phyloP scores from a whole-genome alignment of 202 grass and related monocot species.

The Saccharum hybrid region DNA sequence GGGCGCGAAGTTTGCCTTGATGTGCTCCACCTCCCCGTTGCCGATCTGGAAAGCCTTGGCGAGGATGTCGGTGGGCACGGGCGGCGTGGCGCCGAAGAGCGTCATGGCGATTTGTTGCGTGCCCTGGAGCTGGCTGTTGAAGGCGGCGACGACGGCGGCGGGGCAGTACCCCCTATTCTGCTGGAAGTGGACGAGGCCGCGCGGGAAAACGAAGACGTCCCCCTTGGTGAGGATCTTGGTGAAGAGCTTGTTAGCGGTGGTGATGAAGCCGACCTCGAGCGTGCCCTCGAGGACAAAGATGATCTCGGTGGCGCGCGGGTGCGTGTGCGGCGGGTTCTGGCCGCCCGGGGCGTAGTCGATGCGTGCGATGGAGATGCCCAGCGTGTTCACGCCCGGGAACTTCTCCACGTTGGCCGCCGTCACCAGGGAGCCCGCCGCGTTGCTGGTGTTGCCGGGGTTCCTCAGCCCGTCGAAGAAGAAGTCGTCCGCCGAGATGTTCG shows the following conservation, averaged over 20 bases:
- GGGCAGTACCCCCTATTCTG: slow-evolving; percentile 54
- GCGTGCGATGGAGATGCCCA: slow-evolving; percentile 72
- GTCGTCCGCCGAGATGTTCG: slow-evolving; percentile 54
- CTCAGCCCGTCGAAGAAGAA: slow-evolving; percentile 64
- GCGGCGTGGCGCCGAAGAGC: slow-evolving; percentile 57
- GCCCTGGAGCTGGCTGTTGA: slow-evolving; percentile 88
- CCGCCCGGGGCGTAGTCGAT: slow-evolving; percentile 73
- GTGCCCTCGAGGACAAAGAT: slow-evolving; percentile 66
- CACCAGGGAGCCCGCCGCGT: slow-evolving; percentile 47
- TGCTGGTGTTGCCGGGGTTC: slow-evolving; percentile 61
- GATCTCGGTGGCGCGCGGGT: slow-evolving; percentile 85
- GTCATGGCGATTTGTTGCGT: slow-evolving; percentile 57
- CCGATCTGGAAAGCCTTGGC: slow-evolving; percentile 64
- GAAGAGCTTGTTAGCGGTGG: slow-evolving; percentile 67
- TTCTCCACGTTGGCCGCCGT: slow-evolving; percentile 55
- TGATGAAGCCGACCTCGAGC: slow-evolving; percentile 81
- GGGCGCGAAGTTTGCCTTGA: slow-evolving; percentile 56
- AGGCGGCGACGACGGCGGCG: slow-evolving; percentile 59
- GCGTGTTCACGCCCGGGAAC: slow-evolving; percentile 70
- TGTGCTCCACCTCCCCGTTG: slow-evolving; percentile 38
- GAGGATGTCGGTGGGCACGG: slow-evolving; percentile 47
- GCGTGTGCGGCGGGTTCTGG: slow-evolving; percentile 78
- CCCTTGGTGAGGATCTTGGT: slow-evolving; percentile 57
- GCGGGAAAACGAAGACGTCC: slow-evolving; percentile 74
- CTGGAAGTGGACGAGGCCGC: slow-evolving; percentile 76